phyloP scores from a whole-genome alignment of 305 asterid species.

The Solanum hybrid region DNA sequence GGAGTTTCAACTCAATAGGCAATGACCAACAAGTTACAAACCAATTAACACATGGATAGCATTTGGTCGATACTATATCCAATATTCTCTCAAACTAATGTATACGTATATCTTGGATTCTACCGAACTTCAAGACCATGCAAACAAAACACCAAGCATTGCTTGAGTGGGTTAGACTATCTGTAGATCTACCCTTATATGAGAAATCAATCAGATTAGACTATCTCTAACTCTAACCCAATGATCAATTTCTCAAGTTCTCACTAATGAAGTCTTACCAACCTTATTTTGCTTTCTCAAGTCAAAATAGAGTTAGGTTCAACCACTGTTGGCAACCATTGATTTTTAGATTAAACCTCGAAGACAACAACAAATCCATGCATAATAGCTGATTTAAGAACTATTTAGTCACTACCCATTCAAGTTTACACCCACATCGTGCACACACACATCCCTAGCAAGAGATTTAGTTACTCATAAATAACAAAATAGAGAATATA shows the following conservation, averaged over 20 bases:
- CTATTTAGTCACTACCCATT: not conserved
- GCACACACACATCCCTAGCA: not conserved
- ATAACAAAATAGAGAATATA: not conserved
- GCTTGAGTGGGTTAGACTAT: not conserved
- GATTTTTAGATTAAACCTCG: not conserved
- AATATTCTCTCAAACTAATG: not conserved
- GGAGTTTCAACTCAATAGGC: not conserved
- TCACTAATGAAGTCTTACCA: not conserved
- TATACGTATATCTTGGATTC: not conserved
- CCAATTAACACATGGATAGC: not conserved
- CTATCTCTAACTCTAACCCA: not conserved
- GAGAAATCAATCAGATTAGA: not conserved
- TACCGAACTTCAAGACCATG: not conserved
- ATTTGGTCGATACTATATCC: not conserved
- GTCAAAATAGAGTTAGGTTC: not conserved
- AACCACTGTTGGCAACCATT: not conserved
- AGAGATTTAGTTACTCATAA: not conserved
- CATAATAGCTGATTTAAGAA: not conserved
- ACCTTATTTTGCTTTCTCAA: not conserved
- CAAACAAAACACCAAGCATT: not conserved
- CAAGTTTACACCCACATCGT: not conserved
- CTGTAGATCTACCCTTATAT: not conserved
- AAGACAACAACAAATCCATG: not conserved
- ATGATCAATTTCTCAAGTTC: not conserved
- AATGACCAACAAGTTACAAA: not conserved